Percentiles rank a stretch among this genome's conserved stretches.
Evolutionary conservation across 2,329 filamentous ascomycete genomes (phyloP).

Genomic region (Pyrenochaeta sp.): DNA sequence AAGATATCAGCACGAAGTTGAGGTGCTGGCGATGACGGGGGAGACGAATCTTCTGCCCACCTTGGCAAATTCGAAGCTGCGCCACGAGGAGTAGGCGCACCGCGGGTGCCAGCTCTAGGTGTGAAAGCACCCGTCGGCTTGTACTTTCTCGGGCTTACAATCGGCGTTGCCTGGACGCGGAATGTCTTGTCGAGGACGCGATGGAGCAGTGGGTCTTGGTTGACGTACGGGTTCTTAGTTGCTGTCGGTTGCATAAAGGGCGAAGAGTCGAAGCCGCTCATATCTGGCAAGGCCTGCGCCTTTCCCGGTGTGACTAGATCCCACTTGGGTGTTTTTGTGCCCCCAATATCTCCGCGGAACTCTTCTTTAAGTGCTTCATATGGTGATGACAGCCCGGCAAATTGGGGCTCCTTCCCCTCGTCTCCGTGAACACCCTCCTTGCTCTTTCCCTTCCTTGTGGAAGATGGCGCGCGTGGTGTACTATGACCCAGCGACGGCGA

Average conservation of each 20-base stretch:
- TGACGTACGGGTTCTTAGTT: conserved; percentile 41
- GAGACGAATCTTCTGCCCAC: conserved; percentile 56
- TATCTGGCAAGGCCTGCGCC: conserved; percentile 49
- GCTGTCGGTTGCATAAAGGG: conserved; percentile 58
- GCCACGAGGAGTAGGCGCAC: conserved; percentile 32
- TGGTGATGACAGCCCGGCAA: conserved; percentile 76
- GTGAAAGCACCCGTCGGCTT: conserved; percentile 50
- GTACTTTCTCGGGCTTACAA: conserved; percentile 67
- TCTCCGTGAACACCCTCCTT: conserved; percentile 18
- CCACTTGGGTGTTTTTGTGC: conserved; percentile 35
- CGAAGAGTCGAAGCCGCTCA: conserved; percentile 58
- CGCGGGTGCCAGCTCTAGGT: conserved; percentile 46
- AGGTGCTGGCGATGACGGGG: conserved; percentile 70
- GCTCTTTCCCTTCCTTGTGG: conserved; percentile 22
- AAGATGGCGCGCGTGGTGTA: conserved; percentile 62
- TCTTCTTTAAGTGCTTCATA: conserved; percentile 78
- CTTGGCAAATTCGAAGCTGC: conserved; percentile 30
- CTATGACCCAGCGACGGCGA: conserved; percentile 65
- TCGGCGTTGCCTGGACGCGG: conserved; percentile 89
- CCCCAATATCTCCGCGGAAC: conserved; percentile 70
- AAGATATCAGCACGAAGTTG: conserved; percentile 87
- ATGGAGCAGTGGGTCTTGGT: conserved; percentile 82
- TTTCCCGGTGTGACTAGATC: conserved; percentile 50
- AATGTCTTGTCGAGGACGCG: conserved; percentile 96
- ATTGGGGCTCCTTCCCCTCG: conserved; percentile 49